These are phyloP conservation scores for Botrytis medusae DNA, from an alignment of 2,329 filamentous ascomycete genomes.

Conservation along the genomic window DNA sequence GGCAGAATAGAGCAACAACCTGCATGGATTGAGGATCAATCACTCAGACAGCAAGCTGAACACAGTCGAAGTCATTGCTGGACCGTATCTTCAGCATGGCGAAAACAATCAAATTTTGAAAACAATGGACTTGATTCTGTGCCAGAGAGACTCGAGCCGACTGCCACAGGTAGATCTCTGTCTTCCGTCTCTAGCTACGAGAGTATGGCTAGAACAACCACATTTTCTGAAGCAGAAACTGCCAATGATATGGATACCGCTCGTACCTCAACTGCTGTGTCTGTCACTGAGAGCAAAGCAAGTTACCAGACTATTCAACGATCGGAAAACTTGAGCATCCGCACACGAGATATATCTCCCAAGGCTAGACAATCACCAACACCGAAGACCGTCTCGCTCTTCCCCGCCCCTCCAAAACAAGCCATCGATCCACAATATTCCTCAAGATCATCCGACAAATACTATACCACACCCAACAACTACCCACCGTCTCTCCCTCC, in stretches of 20 bases:
- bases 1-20: conserved; percentile 54
- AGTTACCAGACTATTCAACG: conserved; percentile 14
- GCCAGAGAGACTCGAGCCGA: neutral
- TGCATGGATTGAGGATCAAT: conserved; percentile 50
- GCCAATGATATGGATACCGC: neutral
- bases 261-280: neutral
- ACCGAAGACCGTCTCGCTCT: conserved; percentile 7
- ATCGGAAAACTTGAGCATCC: conserved; percentile 6
- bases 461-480: neutral
- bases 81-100: conserved; percentile 26
- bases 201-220: conserved; percentile 14
- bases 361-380: neutral
- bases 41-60: conserved; percentile 34
- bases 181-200: conserved; percentile 14
- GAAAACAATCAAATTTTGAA: neutral
- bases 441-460: neutral
- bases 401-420: conserved; percentile 11
- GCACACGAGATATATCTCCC: conserved; percentile 1
- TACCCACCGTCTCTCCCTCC: neutral
- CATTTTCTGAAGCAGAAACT: conserved; percentile 20
- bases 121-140: neutral
- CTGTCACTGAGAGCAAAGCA: conserved; percentile 16
- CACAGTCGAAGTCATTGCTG: conserved; percentile 40
- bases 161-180: neutral
- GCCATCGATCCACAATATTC: conserved; percentile 2